Conservation (phyloP, 306 rosid species). For the Coriaria nepalensis region DNA sequence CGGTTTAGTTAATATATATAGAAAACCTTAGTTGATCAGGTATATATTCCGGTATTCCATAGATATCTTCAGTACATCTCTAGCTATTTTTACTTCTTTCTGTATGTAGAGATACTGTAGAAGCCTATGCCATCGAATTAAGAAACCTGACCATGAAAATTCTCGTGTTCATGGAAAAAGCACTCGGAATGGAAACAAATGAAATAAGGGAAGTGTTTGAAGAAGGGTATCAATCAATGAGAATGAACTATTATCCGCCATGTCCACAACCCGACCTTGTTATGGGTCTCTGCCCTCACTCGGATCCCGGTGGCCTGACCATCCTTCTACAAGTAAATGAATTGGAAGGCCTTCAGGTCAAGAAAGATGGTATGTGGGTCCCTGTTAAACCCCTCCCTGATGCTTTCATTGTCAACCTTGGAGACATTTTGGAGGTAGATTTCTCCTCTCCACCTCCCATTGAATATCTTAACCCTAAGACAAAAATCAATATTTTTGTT, state of each 20-base stretch:
- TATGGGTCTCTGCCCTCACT: constrained; percentile 32
- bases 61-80: too few species aligned
- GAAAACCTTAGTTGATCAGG: too few species aligned
- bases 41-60: too few species aligned
- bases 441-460: neutral
- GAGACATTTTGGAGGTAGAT: constrained; percentile 26
- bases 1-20: too few species aligned
- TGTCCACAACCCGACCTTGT: constrained; percentile 32
- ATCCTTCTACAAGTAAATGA: constrained; percentile 29
- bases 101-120: constrained; percentile 35
- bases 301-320: constrained; percentile 23
- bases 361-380: constrained; percentile 22
- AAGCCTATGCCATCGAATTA: constrained; percentile 17
- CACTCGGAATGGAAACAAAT: constrained; percentile 16
- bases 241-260: constrained; percentile 40
- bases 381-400: constrained; percentile 16
- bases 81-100: too few species aligned
- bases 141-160: constrained; percentile 10
- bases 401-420: constrained; percentile 24
- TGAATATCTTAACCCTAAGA: too few species aligned
- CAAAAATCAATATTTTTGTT: too few species aligned
- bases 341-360: constrained; percentile 23
- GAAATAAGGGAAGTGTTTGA: constrained; percentile 17
- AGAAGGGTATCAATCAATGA: constrained; percentile 20
- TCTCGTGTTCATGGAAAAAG: constrained; percentile 16